These are phyloP conservation scores for Hypsizygus marmoreus DNA, from an alignment of 768 basidiomycete species.

Conservation along the genomic window DNA sequence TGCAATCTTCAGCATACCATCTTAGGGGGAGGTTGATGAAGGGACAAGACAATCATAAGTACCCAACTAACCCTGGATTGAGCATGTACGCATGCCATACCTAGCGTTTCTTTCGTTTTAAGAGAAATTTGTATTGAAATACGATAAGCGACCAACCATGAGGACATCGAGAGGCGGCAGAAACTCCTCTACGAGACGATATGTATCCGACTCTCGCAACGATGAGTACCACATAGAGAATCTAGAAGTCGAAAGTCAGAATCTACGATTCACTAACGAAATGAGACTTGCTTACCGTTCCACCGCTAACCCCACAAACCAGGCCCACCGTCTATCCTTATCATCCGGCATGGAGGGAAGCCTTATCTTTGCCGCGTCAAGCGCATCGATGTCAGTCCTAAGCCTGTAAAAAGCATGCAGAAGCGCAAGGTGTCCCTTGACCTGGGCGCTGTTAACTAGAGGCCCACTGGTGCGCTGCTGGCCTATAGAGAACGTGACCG, in stretches of 20 bases:
- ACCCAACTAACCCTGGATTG: conserved; percentile 19
- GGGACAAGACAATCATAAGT: not conserved
- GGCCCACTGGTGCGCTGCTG: conserved; percentile 2
- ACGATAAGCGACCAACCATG: conserved; percentile 9
- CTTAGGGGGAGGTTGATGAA: not conserved
- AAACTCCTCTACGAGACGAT: conserved; percentile 3
- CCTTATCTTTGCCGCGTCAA: not conserved
- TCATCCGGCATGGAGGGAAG: conserved; percentile 7
- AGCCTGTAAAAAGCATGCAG: conserved; percentile 8
- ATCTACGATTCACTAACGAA: not conserved
- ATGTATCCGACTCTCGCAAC: conserved; percentile 1
- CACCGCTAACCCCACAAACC: conserved; percentile 16
- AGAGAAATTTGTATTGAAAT: not conserved
- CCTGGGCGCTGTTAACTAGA: conserved; percentile 8
- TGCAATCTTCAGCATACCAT: conserved; percentile 18
- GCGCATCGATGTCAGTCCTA: not conserved
- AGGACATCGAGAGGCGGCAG: conserved; percentile 19
- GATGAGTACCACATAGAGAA: conserved; percentile 16
- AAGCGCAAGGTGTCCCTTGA: conserved; percentile 15
- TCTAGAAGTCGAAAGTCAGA: not conserved
- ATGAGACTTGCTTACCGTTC: conserved; percentile 4
- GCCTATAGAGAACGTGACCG: conserved; percentile 10
- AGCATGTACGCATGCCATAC: conserved; percentile 22
- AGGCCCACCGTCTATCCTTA: conserved; percentile 12
- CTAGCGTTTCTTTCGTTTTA: not conserved